Conservation (phyloP, 2,329 filamentous ascomycete genomes). For the Hymenoscyphus occultus region DNA sequence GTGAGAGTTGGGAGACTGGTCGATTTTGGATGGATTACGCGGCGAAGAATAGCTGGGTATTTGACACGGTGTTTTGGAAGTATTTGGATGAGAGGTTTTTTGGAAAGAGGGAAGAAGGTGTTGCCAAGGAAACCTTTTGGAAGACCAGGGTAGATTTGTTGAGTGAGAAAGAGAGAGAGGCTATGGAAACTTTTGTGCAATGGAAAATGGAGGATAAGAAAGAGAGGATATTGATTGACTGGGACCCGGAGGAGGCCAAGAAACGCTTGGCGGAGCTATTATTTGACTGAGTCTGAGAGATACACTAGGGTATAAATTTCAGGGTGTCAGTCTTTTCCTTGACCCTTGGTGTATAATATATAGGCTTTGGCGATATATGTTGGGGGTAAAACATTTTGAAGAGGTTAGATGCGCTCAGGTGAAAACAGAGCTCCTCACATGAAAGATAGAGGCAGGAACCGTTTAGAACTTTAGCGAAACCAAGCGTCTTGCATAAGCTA, state of each 20-base stretch:
- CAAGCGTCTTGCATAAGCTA: too few relatives aligned
- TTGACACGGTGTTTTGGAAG: conserved; percentile 42
- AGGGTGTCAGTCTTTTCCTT: too few relatives aligned
- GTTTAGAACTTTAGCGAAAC: too few relatives aligned
- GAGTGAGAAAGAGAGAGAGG: conserved; percentile 27
- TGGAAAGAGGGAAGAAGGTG: conserved; percentile 15
- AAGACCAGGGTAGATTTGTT: conserved; percentile 35
- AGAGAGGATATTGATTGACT: conserved; percentile 19
- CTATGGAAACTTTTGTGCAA: conserved; percentile 36
- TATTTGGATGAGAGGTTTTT: conserved; percentile 36
- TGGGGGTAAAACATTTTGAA: too few relatives aligned
- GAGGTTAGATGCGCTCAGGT: too few relatives aligned
- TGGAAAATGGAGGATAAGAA: conserved; percentile 35
- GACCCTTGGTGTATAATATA: too few relatives aligned
- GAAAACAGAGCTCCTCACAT: too few relatives aligned
- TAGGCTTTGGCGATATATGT: too few relatives aligned
- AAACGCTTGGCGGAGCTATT: conserved; percentile 11
- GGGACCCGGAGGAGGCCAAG: conserved; percentile 14
- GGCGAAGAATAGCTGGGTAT: conserved; percentile 23
- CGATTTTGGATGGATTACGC: conserved; percentile 38
- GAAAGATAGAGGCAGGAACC: too few relatives aligned
- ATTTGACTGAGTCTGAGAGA: conserved; percentile 7
- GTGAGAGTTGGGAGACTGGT: conserved; percentile 38
- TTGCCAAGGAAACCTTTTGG: conserved; percentile 28
- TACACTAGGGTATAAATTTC: too few relatives aligned